Base-by-base conservation (phyloP, 225 moss, liverwort and hornwort species). In the Pseudoscleropodium purum region DNA sequence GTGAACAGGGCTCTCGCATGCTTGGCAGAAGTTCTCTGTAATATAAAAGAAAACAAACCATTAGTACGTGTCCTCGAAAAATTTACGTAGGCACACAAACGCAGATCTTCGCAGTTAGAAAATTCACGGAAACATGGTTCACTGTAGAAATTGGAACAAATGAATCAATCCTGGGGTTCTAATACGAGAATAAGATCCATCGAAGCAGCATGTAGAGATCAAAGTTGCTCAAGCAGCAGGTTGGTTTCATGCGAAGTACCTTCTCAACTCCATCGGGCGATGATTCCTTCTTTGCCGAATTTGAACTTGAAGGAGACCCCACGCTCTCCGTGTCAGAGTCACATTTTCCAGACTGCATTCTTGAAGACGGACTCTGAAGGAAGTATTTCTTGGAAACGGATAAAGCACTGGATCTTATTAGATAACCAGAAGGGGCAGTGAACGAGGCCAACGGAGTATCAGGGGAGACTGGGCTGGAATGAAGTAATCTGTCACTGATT, bases 331-430 rank as follows among this genome's bases (percentile, higher is more conserved):
- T 82, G 75, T 93, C 92, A 68, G 89, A 93, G 54, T 94, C 92
- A 79, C 77, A 89, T 81, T 86, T 86, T 80, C 74, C 88, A 64
- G 80, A 37, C 29, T 49, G 52, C 37, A 70, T n/a, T 88, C 67
- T 86, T 43, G 90, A 78, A 45, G 88, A 88, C 36, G 92, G 93
- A 82, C 92, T 94, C 86, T 93, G 89, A 84, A 94, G 93, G 78
- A 94, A 94, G 84, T 93, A 94, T 65, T 93, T 94, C 65, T 86
- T 94, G 24, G 93, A 94, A 64, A 93, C 88, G 26, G 93, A 91
- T 49, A 89, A 86, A 86, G 93, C 84, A 88, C 86, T 90, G 29
- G 91, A 93, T 79, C 76, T 90, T 75, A 81, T 16, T n/a, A 88
- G 89, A 36, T 74, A 87, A 65, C 72, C 90, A 76, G 89, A 75